These are phyloP conservation scores for Kickxella alabastrina DNA, from an alignment of 192 early-diverging fungal species.

Conservation along the genomic window DNA sequence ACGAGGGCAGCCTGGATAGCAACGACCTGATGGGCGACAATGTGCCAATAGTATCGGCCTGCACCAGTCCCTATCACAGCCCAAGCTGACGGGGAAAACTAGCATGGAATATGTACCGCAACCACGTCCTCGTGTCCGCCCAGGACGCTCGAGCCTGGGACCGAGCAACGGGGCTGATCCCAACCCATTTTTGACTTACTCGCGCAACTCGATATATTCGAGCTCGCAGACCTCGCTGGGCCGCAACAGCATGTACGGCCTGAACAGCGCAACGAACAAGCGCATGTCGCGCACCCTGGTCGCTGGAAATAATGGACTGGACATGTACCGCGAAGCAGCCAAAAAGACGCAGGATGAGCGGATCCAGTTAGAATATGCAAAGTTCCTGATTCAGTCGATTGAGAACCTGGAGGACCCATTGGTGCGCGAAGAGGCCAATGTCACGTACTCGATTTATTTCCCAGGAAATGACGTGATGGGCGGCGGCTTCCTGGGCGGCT, in stretches of 20 bases:
- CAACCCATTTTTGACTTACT: slow-evolving; percentile 49
- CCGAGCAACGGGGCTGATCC: slow-evolving; percentile 18
- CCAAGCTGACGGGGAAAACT: slow-evolving; percentile 17
- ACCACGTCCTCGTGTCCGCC: slow-evolving; percentile 33
- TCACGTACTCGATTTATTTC: slow-evolving; percentile 50
- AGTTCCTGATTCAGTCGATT: slow-evolving; percentile 70
- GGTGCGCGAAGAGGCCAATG: slow-evolving; percentile 46
- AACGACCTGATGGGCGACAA: slow-evolving; percentile 17
- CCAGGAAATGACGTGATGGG: slow-evolving; percentile 28
- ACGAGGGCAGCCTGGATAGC: slow-evolving; percentile 20
- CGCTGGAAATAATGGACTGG: slow-evolving; percentile 51
- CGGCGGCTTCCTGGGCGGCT: slow-evolving; percentile 17
- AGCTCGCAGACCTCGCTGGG: slow-evolving; percentile 49
- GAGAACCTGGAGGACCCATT: slow-evolving; percentile 50
- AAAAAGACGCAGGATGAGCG: slow-evolving; percentile 70
- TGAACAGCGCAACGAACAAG: slow-evolving; percentile 24
- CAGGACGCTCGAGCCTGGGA: slow-evolving; percentile 31
- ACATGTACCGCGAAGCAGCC: slow-evolving; percentile 72
- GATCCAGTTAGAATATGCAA: slow-evolving; percentile 72
- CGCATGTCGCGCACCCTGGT: slow-evolving; percentile 52
- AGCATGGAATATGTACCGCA: slow-evolving; percentile 24
- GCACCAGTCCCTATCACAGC: slow-evolving; percentile 43
- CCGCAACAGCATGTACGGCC: slow-evolving; percentile 44
- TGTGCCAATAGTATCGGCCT: slow-evolving; percentile 12
- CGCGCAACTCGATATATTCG: slow-evolving; percentile 53